Percentiles rank a stretch among this genome's conserved stretches.
These are phyloP conservation scores for Coemansia sp. DNA, from an alignment of 192 early-diverging fungal genomes.

Conservation along the genomic window DNA sequence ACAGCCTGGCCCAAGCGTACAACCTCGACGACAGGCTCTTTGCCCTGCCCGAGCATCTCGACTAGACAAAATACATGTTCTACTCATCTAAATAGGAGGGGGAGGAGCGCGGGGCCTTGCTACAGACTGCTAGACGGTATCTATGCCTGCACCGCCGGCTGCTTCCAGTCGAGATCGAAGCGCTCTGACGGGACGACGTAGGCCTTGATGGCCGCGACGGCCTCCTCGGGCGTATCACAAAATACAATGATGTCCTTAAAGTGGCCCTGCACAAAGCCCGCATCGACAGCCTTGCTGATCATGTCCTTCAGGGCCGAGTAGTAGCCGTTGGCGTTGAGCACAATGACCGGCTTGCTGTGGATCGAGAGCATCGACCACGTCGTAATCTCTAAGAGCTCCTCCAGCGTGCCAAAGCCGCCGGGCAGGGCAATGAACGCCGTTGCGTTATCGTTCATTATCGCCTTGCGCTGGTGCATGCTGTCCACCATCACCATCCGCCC, in stretches of 20 bases:
- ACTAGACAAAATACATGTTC: background rate
- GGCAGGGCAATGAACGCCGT: slow-evolving; percentile 79
- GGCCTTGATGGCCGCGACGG: slow-evolving; percentile 49
- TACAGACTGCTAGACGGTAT: background rate
- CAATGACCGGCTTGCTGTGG: slow-evolving; percentile 72
- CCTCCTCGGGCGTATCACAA: slow-evolving; percentile 55
- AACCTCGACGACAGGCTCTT: slow-evolving; percentile 27
- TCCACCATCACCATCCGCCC: slow-evolving; percentile 58
- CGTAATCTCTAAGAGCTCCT: slow-evolving; percentile 78
- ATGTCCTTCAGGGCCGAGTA: slow-evolving; percentile 62
- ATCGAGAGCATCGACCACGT: slow-evolving; percentile 78
- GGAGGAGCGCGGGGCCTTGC: too few relatives aligned
- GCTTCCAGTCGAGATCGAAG: slow-evolving; percentile 51
- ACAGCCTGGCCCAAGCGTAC: slow-evolving; percentile 30
- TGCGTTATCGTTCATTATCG: slow-evolving; percentile 59
- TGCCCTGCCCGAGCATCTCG: slow-evolving; percentile 2
- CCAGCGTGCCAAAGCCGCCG: slow-evolving; percentile 82
- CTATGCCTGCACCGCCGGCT: background rate
- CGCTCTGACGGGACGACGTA: slow-evolving; percentile 49
- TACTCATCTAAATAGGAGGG: background rate
- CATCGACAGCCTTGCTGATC: slow-evolving; percentile 56
- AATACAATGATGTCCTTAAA: slow-evolving; percentile 54
- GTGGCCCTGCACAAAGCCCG: slow-evolving; percentile 56
- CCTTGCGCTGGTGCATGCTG: slow-evolving; percentile 84
- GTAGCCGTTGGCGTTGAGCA: slow-evolving; percentile 74